phyloP scores from a whole-genome alignment of 2,329 filamentous ascomycete genomes.

The Alternaria metachromatica region DNA sequence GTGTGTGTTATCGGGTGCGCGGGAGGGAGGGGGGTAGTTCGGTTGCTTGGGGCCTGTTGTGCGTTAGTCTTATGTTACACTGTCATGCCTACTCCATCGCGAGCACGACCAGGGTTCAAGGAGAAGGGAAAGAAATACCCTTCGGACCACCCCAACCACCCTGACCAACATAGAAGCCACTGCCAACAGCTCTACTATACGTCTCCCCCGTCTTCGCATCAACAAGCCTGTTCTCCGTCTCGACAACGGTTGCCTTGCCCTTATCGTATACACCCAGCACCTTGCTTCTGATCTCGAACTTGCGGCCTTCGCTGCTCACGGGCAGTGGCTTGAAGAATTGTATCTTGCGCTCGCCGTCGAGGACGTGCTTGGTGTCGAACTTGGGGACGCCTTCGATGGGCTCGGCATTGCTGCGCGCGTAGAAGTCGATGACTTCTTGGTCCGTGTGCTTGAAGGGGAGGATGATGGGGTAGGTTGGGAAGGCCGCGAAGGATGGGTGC shows the following conservation, averaged over 20 bases:
- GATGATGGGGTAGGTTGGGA: constrained; percentile 86
- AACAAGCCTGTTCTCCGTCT: constrained; percentile 78
- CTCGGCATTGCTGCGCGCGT: constrained; percentile 69
- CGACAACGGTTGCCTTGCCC: constrained; percentile 81
- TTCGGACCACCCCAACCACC: constrained; percentile 89
- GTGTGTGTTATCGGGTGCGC: constrained; percentile 72
- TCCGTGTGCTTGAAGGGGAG: constrained; percentile 81
- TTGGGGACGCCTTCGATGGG: constrained; percentile 78
- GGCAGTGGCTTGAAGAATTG: constrained; percentile 79
- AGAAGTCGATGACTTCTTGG: constrained; percentile 84
- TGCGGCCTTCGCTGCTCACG: constrained; percentile 70
- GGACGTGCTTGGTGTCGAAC: constrained; percentile 74
- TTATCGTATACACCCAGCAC: constrained; percentile 90
- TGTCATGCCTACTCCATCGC: background rate
- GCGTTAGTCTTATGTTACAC: background rate
- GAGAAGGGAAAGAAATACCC: constrained; percentile 56
- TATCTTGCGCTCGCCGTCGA: constrained; percentile 85
- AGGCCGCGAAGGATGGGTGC: constrained; percentile 83
- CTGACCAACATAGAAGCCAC: constrained; percentile 81
- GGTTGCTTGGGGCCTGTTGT: constrained; percentile 68
- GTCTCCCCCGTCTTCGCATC: constrained; percentile 72
- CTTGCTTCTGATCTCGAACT: constrained; percentile 78
- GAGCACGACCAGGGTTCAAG: background rate
- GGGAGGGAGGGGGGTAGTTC: constrained; percentile 78
- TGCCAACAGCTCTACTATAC: constrained; percentile 72